Evolutionary conservation across 345 rosid genomes (phyloP).

Genomic region (Zanthoxylum bungeanum): DNA sequence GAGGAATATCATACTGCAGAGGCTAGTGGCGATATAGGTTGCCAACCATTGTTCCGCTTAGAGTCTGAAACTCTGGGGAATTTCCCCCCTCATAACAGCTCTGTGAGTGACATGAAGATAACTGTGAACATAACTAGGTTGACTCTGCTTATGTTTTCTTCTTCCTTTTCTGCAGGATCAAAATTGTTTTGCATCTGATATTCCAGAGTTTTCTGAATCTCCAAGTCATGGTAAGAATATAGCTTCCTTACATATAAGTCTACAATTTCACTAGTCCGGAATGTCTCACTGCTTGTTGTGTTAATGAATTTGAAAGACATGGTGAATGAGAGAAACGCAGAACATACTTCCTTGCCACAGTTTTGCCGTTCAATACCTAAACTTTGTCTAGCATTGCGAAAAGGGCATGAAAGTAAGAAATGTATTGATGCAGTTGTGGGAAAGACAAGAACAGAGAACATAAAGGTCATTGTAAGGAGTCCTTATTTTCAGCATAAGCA

Average conservation of each 20-base stretch:
- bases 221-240: slow-evolving; percentile 34
- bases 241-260: neutral
- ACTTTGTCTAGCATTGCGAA: slow-evolving; percentile 26
- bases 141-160: slow-evolving; percentile 6
- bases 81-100: slow-evolving; percentile 19
- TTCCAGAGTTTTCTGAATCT: slow-evolving; percentile 24
- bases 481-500: slow-evolving; percentile 60
- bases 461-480: slow-evolving; percentile 59
- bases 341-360: slow-evolving; percentile 22
- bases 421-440: slow-evolving; percentile 28
- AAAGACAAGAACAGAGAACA: slow-evolving; percentile 40
- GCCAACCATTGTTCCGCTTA: slow-evolving; percentile 17
- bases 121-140: slow-evolving; percentile 4
- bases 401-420: slow-evolving; percentile 27
- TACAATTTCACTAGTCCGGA: neutral
- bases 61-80: slow-evolving; percentile 17
- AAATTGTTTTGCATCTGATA: slow-evolving; percentile 24
- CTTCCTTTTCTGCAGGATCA: slow-evolving; percentile 42
- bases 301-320: slow-evolving; percentile 16
- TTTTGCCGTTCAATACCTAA: slow-evolving; percentile 20
- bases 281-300: slow-evolving; percentile 4
- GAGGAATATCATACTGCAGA: slow-evolving; percentile 20
- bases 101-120: slow-evolving; percentile 36
- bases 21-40: slow-evolving; percentile 30
- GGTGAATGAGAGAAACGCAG: slow-evolving; percentile 20